Base-by-base conservation (phyloP, 108 stramenopile genomes). In the Nannochloropsis granulata region DNA sequence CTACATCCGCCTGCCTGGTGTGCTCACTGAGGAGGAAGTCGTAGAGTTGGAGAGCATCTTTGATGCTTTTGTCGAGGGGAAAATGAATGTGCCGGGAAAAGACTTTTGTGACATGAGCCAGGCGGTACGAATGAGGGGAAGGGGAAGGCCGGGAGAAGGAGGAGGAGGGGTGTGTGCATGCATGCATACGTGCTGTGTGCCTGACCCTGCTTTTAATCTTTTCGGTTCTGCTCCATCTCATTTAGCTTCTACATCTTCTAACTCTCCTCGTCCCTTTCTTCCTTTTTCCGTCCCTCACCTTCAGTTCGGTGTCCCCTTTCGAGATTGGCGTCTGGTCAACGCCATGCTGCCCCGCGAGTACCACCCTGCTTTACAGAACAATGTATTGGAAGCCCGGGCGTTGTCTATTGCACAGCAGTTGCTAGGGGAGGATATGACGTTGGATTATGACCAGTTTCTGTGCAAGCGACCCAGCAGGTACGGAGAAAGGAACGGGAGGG, bases 51-150 rank as follows among this genome's bases (percentile, higher is more conserved):
- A 85, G 45, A 79, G 23, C 16, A 85, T 90, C n/a, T 93, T 90
- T 80, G 91, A 91, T 81, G 71, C 84, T 23, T 93, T 92, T 84
- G 43, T 92, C 12, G 80, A 81, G 13, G 83, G 92, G 45, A 91
- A 92, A 45, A 91, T 91, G 45, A 56, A 78, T 26, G 91, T 92
- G 12, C 91, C 91, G 16, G 93, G 92, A 21, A 92, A 91, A 84
- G 91, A 93, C 82, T 93, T 93, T 83, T 91, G 92, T 82, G 93
- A 92, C 85, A 93, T 93, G 92, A 82, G 80, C 9, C 88, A 92
- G 83, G n/a, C 0, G 56, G 56, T 71, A 71, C 16, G 56, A 34
- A 34, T 34, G 34, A 34, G 34, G 2, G 34, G 34, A 34, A 34
- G 34, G 34, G 34, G 34, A 34, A 34, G 34, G 34, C 34, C 34